Base-by-base conservation (phyloP, 371 early-diverging fungal species). In the Coemansia sp. region DNA sequence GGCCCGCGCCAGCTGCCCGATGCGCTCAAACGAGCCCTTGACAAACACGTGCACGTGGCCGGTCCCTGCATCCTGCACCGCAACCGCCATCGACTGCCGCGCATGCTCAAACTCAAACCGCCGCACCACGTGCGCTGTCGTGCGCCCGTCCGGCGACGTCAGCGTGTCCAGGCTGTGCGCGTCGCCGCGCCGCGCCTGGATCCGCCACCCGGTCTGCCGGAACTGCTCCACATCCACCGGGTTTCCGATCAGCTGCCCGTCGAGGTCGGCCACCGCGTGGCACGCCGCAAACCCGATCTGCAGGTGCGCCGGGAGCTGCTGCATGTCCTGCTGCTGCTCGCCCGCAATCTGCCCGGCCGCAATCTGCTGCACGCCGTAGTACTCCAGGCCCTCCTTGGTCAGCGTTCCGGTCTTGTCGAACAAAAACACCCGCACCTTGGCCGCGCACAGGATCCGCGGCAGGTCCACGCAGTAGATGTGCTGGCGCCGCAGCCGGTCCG, bases 141-240 rank as follows among this genome's bases (percentile, higher is more conserved):
- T 46, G 52, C 24, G 65, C 37, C 31, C 63, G 62, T 18, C 66
- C 37, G 44, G 84, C 71, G 60, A 81, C 57, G 40, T 57, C 43
- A 86, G 66, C 5, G 84, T 79, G 63, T 85, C 87, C 11, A 82
- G 76, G 56, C 80, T 18, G 12, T 40, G 47, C 4, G 47, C 29
- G 11, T 8, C 9, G 8, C 29, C 9, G 1, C 68, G 54, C 47
- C 55, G 39, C 31, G 43, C 57, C 54, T 58, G 34, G 60, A 72
- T 29, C 52, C 62, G 52, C 47, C 80, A 80, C 10, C 76, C 77
- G 1, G 91, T 88, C 36, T 83, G 82, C 9, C 81, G 74, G 78
- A 93, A 90, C 87, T 92, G 87, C 72, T 90, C 92, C 24, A 93
- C 78, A 67, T 95, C 96, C 37, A 95, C 86, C 12, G 90, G 90